Conservation (phyloP, 352 stramenopile genomes). For the Globisporangium uncinulatum region DNA sequence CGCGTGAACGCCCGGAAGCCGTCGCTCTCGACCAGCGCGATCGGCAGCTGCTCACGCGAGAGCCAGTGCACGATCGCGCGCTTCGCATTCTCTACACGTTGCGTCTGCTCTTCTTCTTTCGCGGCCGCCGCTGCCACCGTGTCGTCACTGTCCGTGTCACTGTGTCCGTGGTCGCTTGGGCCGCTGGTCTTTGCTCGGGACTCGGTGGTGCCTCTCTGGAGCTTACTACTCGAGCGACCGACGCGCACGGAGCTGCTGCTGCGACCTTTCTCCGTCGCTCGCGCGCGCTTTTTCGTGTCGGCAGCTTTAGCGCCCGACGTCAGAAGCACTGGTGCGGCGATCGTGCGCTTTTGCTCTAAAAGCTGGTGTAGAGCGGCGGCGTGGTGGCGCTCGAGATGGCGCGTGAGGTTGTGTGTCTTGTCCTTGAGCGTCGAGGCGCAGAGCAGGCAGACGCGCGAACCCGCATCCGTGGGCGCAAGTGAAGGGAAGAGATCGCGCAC, state of each 20-base stretch:
- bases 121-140: background rate
- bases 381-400: slow-evolving; percentile 50
- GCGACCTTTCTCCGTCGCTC: background rate
- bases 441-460: slow-evolving; percentile 39
- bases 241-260: background rate
- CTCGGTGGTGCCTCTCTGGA: background rate
- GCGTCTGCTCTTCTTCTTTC: slow-evolving; percentile 2
- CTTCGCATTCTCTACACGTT: slow-evolving; percentile 15
- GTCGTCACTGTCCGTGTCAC: background rate
- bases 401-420: slow-evolving; percentile 66
- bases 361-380: slow-evolving; percentile 39
- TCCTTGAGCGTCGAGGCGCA: slow-evolving; percentile 46
- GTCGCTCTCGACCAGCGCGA: slow-evolving; percentile 30
- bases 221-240: background rate
- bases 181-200: background rate
- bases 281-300: slow-evolving; percentile 1
- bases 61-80: slow-evolving; percentile 35
- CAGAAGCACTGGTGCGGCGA: slow-evolving; percentile 6
- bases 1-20: slow-evolving; percentile 32
- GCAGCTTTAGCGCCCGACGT: slow-evolving; percentile 1
- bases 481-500: slow-evolving; percentile 45
- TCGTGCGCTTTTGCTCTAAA: slow-evolving; percentile 31
- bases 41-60: slow-evolving; percentile 33
- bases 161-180: background rate
- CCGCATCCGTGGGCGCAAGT: slow-evolving; percentile 27